Percentiles rank a stretch among this genome's conserved stretches.
phyloP scores from a whole-genome alignment of 176 grass and related monocot genomes.

The Paspalum notatum region DNA sequence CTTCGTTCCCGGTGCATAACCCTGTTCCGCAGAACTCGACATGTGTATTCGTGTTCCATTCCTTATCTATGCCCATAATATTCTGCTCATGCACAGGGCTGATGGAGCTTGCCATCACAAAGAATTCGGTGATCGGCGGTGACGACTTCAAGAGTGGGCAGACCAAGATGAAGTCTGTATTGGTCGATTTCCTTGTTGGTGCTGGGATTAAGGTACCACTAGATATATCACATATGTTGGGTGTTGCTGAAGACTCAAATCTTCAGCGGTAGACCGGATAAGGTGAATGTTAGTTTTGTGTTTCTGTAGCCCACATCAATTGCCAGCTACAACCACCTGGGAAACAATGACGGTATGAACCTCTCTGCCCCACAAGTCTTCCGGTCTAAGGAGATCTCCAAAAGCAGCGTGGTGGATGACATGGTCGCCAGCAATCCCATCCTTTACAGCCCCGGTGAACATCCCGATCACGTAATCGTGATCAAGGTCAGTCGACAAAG shows the following conservation, averaged over 20 bases:
- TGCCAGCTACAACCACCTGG: slow-evolving; percentile 88
- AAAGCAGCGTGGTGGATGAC: slow-evolving; percentile 84
- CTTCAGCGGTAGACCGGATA: background rate
- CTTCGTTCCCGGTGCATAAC: slow-evolving; percentile 79
- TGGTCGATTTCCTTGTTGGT: slow-evolving; percentile 79
- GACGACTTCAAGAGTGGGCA: slow-evolving; percentile 93
- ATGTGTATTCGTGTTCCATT: background rate
- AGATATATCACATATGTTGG: background rate
- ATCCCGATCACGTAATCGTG: slow-evolving; percentile 79
- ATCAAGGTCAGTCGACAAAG: slow-evolving; percentile 58
- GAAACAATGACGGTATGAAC: slow-evolving; percentile 91
- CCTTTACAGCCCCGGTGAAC: slow-evolving; percentile 68
- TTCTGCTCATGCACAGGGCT: slow-evolving; percentile 51
- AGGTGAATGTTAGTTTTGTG: background rate
- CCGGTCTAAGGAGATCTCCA: slow-evolving; percentile 91
- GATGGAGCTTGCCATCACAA: slow-evolving; percentile 75
- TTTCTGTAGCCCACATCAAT: slow-evolving; percentile 74
- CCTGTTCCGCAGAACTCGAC: background rate
- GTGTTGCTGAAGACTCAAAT: background rate
- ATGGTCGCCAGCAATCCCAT: slow-evolving; percentile 89
- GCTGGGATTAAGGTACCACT: slow-evolving; percentile 76
- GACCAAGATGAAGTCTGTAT: slow-evolving; percentile 86
- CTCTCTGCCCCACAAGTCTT: slow-evolving; percentile 74
- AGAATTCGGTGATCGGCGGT: slow-evolving; percentile 70
- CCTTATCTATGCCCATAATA: background rate